Evolutionary conservation across 192 early-diverging fungal species (phyloP).

Genomic region (Podochytrium sp.): DNA sequence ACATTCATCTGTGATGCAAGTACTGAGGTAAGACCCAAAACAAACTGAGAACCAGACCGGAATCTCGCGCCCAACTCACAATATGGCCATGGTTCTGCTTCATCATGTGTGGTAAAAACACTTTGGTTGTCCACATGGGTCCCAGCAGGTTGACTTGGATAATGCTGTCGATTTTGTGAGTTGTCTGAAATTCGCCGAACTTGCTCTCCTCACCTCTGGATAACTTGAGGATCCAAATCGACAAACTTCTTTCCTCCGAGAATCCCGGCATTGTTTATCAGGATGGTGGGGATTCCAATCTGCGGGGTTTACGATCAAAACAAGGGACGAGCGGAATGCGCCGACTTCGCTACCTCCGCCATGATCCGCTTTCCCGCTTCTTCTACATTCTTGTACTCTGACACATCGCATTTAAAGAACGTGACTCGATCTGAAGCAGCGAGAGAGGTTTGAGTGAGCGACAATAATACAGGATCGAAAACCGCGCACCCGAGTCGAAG

Average conservation of each 20-base stretch:
- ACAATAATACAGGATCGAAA: too few species aligned
- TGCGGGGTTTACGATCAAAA: constrained; percentile 21
- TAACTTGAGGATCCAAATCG: constrained; percentile 65
- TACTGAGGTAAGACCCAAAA: too few species aligned
- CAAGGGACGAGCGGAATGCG: not conserved
- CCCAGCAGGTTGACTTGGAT: constrained; percentile 74
- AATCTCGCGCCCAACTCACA: too few species aligned
- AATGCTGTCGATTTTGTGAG: constrained; percentile 40
- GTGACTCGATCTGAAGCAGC: constrained; percentile 25
- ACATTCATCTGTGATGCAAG: constrained; percentile 30
- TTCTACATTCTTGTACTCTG: constrained; percentile 48
- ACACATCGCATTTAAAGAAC: constrained; percentile 66
- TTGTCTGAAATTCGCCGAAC: not conserved
- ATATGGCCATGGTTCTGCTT: constrained; percentile 75
- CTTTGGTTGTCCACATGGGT: constrained; percentile 75
- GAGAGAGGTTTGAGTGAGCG: constrained; percentile 2
- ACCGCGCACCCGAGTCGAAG: constrained; percentile 38
- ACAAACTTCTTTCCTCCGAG: constrained; percentile 64
- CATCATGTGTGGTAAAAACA: constrained; percentile 79
- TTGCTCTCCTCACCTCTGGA: constrained; percentile 47
- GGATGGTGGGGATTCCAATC: constrained; percentile 74
- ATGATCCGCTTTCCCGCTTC: constrained; percentile 52
- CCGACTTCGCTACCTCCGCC: constrained; percentile 40
- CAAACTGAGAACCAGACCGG: too few species aligned
- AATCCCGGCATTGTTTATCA: constrained; percentile 85